Evolutionary conservation across 108 stramenopile species (phyloP), one percentile per base, ranked within the genome.

Genomic region (Schizochytrium sp.): DNA sequence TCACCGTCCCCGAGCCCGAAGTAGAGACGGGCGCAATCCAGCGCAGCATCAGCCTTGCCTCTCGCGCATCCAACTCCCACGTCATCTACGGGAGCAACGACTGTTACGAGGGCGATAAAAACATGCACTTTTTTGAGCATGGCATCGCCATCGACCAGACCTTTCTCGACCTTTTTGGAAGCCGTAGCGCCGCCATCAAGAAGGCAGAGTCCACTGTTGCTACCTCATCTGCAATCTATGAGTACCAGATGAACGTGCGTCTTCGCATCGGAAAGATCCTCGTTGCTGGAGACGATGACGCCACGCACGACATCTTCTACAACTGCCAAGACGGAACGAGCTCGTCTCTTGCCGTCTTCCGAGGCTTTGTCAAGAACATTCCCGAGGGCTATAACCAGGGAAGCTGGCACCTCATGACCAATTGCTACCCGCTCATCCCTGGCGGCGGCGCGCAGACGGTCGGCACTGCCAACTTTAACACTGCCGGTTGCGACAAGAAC

Each of bases 361-460:
- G n/a, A 6, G 6, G 5, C 10, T 83, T 53, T 34, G 16, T 53
- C 51, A 83, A 83, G 4, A 34, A 21, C 1, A 12, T 83, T 2
- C 48, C 45, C 48, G 76, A 83, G 43, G 41, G 63, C 63, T 41
- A 41, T 23, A 8, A 83, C 5, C 76, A 83, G 76, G 76, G 48
- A 6, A 47, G 51, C 76, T 83, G 76, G 76, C 76, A 83, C 76
- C 28, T 83, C 48, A 83, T 83, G 76, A 83, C 76, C n/a, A 83
- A 53, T 45, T 83, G 76, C 76, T 83, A 53, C 51, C 76, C 76
- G 48, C 76, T 83, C 51, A 53, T 12, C 6, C 48, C 76, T 6
- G 23, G 16, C 28, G 45, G 48, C 51, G 48, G 51, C 3, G 48
- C 18, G 44, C 45, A 83, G 76, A 83, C 51, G 48, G 76, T 83